Evolutionary conservation across 495 filamentous ascomycete species (phyloP).

Genomic region (Trypethelium eluteriae): DNA sequence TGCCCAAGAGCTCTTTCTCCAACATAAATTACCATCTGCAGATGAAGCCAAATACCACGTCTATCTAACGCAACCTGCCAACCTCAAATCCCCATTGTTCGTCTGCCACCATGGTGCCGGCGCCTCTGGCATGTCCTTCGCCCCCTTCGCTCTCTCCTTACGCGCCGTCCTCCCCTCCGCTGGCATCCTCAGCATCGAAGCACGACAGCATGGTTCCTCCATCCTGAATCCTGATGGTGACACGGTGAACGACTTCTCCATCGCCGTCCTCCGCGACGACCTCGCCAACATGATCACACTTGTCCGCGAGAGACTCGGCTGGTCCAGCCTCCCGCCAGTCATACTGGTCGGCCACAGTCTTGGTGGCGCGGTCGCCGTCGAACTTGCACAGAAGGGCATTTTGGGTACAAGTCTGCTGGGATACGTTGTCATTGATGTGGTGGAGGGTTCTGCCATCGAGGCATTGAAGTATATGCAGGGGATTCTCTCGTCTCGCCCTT

Average conservation of each 20-base stretch:
- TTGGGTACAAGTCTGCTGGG: slow-evolving; percentile 66
- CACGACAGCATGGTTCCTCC: slow-evolving; percentile 78
- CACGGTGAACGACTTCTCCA: slow-evolving; percentile 27
- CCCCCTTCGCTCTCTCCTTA: slow-evolving; percentile 67
- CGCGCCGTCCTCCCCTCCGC: slow-evolving; percentile 69
- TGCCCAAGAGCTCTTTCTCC: slow-evolving; percentile 70
- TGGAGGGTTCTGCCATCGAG: slow-evolving; percentile 84
- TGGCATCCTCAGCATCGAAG: slow-evolving; percentile 77
- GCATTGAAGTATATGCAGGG: slow-evolving; percentile 92
- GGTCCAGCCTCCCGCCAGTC: slow-evolving; percentile 64
- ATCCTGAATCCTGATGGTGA: slow-evolving; percentile 35
- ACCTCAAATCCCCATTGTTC: slow-evolving; percentile 61
- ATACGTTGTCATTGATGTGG: slow-evolving; percentile 89
- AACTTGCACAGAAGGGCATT: slow-evolving; percentile 60
- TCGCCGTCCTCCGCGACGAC: slow-evolving; percentile 61
- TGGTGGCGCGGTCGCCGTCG: slow-evolving; percentile 88
- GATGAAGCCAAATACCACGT: slow-evolving; percentile 64
- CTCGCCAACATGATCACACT: slow-evolving; percentile 60
- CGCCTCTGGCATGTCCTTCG: slow-evolving; percentile 82
- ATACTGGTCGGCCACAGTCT: slow-evolving; percentile 90
- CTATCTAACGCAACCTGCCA: slow-evolving; percentile 66
- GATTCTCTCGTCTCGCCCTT: slow-evolving; percentile 78
- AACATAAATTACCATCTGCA: slow-evolving; percentile 23
- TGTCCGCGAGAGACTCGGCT: slow-evolving; percentile 56
- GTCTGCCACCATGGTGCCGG: slow-evolving; percentile 87